Base-by-base conservation (phyloP, 768 basidiomycete genomes). In the Phaeotremella skinneri region DNA sequence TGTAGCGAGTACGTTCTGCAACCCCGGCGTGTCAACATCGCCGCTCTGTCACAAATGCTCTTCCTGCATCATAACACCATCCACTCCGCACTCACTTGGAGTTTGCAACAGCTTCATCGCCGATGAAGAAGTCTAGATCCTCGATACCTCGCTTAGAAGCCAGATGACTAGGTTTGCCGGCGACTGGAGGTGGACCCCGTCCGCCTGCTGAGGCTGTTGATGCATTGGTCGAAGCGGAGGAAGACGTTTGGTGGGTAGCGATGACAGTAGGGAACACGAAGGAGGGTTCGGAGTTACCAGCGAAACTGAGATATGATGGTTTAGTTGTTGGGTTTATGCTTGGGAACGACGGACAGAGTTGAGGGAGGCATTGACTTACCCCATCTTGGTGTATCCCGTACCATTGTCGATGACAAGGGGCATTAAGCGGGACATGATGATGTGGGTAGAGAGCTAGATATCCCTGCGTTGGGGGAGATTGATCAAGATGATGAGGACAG, bases 181-280 rank as follows among this genome's bases (percentile, higher is more conserved):
- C 89, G 48, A 92, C 80, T 20, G 89, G 81, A 14, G 78, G 71
- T n/a, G 77, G 76, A 11, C 77, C 76, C 21, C 79, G 64, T 37
- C 71, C 67, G 13, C 70, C 64, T 0, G 61, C 82, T 49, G 87
- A 82, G 7, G 79, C 78, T 17, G 58, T 58, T 14, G 49, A 49
- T 0, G 55, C 37, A 37, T 57, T 49, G 37, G 71, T 66, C 21
- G 69, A 60, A 2, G 67, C 52, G 0, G 84, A 59, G 2, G 87
- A 81, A 11, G 86, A 84, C 23, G 74, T 73, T 62, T 89, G 85
- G 63, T 90, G 84, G 13, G 91, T 92, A 3, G 94, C 90, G 66
- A 98, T 98, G 27, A 93, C 92, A 6, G 94, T 97, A 1, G 96
- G 94, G 74, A 97, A 96, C n/a, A 97, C 92, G 74, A 94, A 99